Evolutionary conservation across 179 eudicot species (phyloP), one percentile per base, ranked within the genome.

Genomic region (Silene noctiflora): DNA sequence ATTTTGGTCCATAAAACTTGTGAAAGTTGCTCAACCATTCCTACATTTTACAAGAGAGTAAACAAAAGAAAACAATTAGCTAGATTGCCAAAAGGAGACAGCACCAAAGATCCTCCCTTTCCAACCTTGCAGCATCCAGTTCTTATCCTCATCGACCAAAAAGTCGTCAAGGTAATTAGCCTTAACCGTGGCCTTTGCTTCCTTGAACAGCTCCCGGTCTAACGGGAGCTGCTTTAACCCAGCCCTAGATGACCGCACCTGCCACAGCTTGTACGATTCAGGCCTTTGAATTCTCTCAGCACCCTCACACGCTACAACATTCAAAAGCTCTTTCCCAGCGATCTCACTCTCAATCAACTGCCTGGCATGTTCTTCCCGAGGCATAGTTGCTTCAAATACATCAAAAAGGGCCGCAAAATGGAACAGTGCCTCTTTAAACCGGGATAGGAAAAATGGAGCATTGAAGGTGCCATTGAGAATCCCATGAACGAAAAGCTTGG

Each of bases 241-340:
- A 1, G 88, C 82, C 75, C 86, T 80, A 6, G 42, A 21, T 27
- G 72, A 77, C 62, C 90, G 74, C 44, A 72, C 74, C 64, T 83
- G 86, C 89, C 89, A 87, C 84, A 85, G 88, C 82, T 85, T 87
- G 76, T 76, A 85, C 14, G 90, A 75, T 72, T 87, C 90, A 1
- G 90, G 88, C 83, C 90, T 85, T 20, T 85, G 85, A n/a, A 82
- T 67, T 76, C 90, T 85, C 73, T 81, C 90, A 5, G 71, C 64
- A 1, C 88, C 88, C 75, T 87, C 90, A 74, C 88, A 87, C 2
- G 90, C 90, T 46, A 87, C 66, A 8, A 87, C 83, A 80, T 87
- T 87, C 69, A 84, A 53, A 68, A 77, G 71, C 61, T 81, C 86
- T 56, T 73, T 75, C 55, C 84, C 90, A 24, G 55, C 72, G 17